Percentiles rank a stretch among this genome's conserved stretches.
Conservation (phyloP, 2,329 filamentous ascomycete species). For the Neocatenulostroma microsporum region DNA sequence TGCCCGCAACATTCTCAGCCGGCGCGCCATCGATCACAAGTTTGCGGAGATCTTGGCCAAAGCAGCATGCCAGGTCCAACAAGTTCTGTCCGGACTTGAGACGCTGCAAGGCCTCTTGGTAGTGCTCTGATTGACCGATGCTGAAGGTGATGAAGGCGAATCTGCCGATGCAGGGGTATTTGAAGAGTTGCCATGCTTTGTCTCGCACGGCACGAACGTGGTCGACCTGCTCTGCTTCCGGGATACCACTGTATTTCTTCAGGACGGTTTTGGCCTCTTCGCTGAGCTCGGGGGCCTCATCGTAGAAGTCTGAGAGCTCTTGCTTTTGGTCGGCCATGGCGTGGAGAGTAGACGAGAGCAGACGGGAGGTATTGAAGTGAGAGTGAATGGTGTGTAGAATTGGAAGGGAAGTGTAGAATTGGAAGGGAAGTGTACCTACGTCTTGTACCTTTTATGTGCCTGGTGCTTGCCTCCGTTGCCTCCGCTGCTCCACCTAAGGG, state of each 20-base stretch:
- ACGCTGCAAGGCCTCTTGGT: constrained; percentile 18
- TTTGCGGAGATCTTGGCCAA: constrained; percentile 34
- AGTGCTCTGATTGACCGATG: constrained; percentile 16
- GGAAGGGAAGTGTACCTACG: too few species aligned
- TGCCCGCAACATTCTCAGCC: constrained; percentile 23
- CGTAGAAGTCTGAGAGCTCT: constrained; percentile 3
- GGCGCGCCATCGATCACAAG: constrained; percentile 31
- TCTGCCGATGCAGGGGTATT: constrained; percentile 18
- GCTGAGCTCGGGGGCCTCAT: constrained; percentile 6
- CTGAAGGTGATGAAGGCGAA: constrained; percentile 18
- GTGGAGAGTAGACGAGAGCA: too few species aligned
- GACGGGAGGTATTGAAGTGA: too few species aligned
- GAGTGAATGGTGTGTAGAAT: too few species aligned
- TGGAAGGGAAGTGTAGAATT: too few species aligned
- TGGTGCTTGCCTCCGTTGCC: too few species aligned
- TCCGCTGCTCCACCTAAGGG: too few species aligned
- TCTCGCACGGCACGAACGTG: constrained; percentile 6
- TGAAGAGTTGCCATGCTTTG: constrained; percentile 14
- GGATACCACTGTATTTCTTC: constrained; percentile 7
- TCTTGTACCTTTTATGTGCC: too few species aligned
- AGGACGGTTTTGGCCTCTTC: constrained; percentile 4
- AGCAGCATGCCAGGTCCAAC: constrained; percentile 34
- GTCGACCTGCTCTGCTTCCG: constrained; percentile 2
- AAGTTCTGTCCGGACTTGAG: constrained; percentile 26
- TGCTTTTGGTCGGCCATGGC: too few species aligned